phyloP scores from a whole-genome alignment of 1,139 yeast genomes.

The Pneumocystis canis region DNA sequence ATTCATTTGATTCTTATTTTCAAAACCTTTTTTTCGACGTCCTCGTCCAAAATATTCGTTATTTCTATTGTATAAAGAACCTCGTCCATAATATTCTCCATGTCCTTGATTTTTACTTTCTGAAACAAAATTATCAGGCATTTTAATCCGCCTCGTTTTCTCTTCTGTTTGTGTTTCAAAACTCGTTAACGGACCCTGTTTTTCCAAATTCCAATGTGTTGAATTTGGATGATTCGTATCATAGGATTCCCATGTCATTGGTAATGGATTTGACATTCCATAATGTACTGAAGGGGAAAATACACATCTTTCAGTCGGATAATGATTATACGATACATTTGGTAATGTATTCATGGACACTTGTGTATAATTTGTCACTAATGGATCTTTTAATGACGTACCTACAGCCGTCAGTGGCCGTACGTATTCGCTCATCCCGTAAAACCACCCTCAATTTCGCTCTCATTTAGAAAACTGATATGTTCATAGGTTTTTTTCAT shows the following conservation, averaged over 20 bases:
- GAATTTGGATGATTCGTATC: not conserved
- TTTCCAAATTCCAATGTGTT: not conserved
- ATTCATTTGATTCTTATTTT: not conserved
- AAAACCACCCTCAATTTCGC: conserved; percentile 1
- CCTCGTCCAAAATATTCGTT: not conserved
- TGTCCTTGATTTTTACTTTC: not conserved
- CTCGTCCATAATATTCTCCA: not conserved
- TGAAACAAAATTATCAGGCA: not conserved
- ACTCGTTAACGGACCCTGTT: not conserved
- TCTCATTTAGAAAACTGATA: not conserved
- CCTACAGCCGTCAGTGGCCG: not conserved
- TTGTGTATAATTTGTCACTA: not conserved
- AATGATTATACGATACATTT: not conserved
- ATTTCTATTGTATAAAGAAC: not conserved
- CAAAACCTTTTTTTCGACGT: not conserved
- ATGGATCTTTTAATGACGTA: not conserved
- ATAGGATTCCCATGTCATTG: not conserved
- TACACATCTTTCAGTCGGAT: not conserved
- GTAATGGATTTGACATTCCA: not conserved
- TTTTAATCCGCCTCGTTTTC: not conserved
- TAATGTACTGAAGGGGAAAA: not conserved
- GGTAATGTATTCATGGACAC: not conserved
- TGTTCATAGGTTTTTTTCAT: not conserved
- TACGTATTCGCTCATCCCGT: not conserved
- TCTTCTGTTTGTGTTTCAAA: not conserved